A percentile compares a stretch with the other conserved stretches of the same genome.
Conservation (phyloP, 208 protist genomes). For the Trypanosomatidae sp. region DNA sequence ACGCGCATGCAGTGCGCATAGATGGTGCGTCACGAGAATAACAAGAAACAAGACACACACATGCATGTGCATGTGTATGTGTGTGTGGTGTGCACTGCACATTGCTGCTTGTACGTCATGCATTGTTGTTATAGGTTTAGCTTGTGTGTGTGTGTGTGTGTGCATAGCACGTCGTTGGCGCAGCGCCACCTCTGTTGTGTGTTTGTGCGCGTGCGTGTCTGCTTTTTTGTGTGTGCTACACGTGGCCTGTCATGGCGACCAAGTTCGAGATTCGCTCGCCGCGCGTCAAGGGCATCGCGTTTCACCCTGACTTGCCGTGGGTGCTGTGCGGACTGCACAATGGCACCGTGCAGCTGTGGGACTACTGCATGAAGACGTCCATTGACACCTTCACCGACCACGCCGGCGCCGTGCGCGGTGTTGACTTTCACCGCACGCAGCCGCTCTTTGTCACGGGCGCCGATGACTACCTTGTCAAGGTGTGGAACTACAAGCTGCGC, state of each 20-base stretch:
- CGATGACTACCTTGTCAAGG: slow-evolving; percentile 98
- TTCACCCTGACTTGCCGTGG: slow-evolving; percentile 97
- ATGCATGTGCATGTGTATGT: no score
- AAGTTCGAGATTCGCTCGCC: slow-evolving; percentile 98
- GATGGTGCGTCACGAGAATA: no score
- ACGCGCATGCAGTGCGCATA: no score
- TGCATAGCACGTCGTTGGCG: no score
- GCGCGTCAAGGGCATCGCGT: slow-evolving; percentile 97
- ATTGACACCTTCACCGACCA: slow-evolving; percentile 97
- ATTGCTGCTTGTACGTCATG: no score
- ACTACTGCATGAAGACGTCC: slow-evolving; percentile 96
- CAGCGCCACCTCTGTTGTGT: no score
- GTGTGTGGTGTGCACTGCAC: no score
- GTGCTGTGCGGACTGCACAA: slow-evolving; percentile 98
- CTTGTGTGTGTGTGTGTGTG: no score
- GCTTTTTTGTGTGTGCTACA: no score
- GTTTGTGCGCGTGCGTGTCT: no score
- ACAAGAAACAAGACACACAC: no score
- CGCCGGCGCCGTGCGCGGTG: slow-evolving; percentile 90
- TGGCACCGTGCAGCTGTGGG: slow-evolving; percentile 98
- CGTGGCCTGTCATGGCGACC: slow-evolving; percentile 54
- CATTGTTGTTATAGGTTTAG: no score
- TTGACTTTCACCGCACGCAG: slow-evolving; percentile 97
- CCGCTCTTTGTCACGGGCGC: slow-evolving; percentile 98
- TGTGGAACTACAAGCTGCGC: slow-evolving; percentile 99